These are phyloP conservation scores for Chalaropsis ovoidea DNA, from an alignment of 2,329 filamentous ascomycete genomes.

Conservation along the genomic window DNA sequence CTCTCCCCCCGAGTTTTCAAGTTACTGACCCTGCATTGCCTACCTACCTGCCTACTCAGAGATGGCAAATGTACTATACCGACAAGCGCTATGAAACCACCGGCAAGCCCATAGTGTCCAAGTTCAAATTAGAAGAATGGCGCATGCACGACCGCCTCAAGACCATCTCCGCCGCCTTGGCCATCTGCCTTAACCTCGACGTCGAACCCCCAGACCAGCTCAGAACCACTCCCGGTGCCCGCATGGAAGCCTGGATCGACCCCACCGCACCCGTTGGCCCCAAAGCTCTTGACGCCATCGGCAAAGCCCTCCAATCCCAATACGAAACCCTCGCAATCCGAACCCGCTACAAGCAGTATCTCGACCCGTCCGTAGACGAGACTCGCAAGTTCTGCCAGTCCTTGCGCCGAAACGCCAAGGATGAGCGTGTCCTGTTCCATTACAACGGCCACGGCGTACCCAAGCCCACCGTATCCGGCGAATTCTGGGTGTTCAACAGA, in stretches of 20 bases:
- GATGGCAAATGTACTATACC: slow-evolving; percentile 99
- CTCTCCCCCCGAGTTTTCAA: background rate
- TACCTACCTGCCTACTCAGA: slow-evolving; percentile 54
- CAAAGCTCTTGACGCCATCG: slow-evolving; percentile 87
- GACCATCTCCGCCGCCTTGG: slow-evolving; percentile 88
- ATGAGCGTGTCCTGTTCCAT: slow-evolving; percentile 92
- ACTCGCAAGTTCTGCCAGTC: slow-evolving; percentile 94
- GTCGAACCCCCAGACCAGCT: slow-evolving; percentile 95
- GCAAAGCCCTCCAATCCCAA: slow-evolving; percentile 88
- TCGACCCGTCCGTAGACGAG: slow-evolving; percentile 94
- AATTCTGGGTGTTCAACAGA: slow-evolving; percentile 99
- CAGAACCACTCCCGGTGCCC: slow-evolving; percentile 86
- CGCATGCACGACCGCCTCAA: slow-evolving; percentile 93
- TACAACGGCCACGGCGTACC: slow-evolving; percentile 98
- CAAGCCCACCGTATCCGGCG: slow-evolving; percentile 85
- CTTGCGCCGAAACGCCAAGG: slow-evolving; percentile 81
- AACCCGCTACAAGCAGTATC: slow-evolving; percentile 93
- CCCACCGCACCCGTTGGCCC: slow-evolving; percentile 68
- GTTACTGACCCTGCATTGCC: slow-evolving; percentile 13
- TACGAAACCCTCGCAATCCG: slow-evolving; percentile 92
- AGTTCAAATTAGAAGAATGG: slow-evolving; percentile 75
- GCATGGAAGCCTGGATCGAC: slow-evolving; percentile 94
- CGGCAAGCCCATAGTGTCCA: slow-evolving; percentile 65
- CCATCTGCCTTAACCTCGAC: slow-evolving; percentile 91
- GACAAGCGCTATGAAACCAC: slow-evolving; percentile 96